These are phyloP conservation scores for Paecilomyces sp. DNA, from an alignment of 2,329 filamentous ascomycete species.

Conservation along the genomic window DNA sequence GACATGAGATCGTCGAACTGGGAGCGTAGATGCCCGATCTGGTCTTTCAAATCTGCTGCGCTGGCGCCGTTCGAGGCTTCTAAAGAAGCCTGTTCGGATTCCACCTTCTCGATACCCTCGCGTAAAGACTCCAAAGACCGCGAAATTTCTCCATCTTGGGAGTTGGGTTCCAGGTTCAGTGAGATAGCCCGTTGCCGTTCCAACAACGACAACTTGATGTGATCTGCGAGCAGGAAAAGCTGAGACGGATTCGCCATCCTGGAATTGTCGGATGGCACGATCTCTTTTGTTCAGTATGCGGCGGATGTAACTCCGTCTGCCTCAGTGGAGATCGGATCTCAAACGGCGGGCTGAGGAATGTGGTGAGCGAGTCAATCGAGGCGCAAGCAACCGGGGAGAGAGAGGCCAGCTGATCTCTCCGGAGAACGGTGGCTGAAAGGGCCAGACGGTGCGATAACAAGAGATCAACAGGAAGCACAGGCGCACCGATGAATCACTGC, in stretches of 20 bases:
- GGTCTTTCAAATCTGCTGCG: slow-evolving; percentile 52
- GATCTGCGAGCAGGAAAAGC: slow-evolving; percentile 87
- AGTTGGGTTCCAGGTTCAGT: slow-evolving; percentile 68
- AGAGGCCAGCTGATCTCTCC: background rate
- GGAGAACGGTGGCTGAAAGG: background rate
- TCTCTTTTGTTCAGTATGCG: background rate
- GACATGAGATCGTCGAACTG: slow-evolving; percentile 70
- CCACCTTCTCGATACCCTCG: slow-evolving; percentile 66
- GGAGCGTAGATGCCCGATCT: slow-evolving; percentile 60
- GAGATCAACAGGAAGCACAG: background rate
- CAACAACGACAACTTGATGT: slow-evolving; percentile 91
- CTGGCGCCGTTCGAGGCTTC: slow-evolving; percentile 47
- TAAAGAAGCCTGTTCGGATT: slow-evolving; percentile 57
- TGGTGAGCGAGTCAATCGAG: background rate
- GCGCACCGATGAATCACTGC: background rate
- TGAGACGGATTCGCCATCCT: slow-evolving; percentile 56
- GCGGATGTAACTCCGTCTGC: background rate
- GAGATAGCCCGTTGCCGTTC: slow-evolving; percentile 82
- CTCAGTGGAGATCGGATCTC: background rate
- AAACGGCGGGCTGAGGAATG: background rate
- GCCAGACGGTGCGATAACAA: background rate
- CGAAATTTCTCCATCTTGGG: slow-evolving; percentile 82
- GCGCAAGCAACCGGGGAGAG: background rate
- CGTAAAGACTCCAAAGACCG: slow-evolving; percentile 80
- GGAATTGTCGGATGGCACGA: slow-evolving; percentile 14